Base-by-base conservation (phyloP, 371 early-diverging fungal species). In the Chytridiales sp. region DNA sequence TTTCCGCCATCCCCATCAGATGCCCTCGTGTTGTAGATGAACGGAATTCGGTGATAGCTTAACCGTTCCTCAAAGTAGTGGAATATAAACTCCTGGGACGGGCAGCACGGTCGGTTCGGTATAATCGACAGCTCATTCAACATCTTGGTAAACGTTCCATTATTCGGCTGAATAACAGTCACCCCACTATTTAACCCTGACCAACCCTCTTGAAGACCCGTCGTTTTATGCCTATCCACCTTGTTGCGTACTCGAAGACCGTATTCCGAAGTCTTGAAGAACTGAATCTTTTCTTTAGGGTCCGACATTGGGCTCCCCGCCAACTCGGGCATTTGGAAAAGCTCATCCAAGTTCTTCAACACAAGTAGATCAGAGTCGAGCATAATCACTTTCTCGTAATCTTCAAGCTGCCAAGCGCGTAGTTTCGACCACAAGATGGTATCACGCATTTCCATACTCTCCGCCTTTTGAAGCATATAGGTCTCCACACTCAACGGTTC, bases 41-140 rank as follows among this genome's bases (percentile, higher is more conserved):
- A 19, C 6, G 70, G 67, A 6, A 67, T 32, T 1, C 67, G 40
- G 42, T 42, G 56, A 35, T 43, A 67, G 17, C 32, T 17, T 4
- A 36, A 34, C 8, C 63, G 41, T 51, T 61, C 54, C 36, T 70
- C 67, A 43, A 70, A 70, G 46, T 54, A 70, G 52, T 62, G 53
- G 35, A 41, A 56, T 22, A 70, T 60, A 48, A 70, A 66, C 44
- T 70, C 70, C 44, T 69, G 70, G 2, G 70, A 67, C 2, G 70
- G 70, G 31, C 70, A 70, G 47, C 70, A 70, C n/a, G 70, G 70
- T 27, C 70, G 46, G 48, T 66, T 62, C 2, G 66, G 66, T 15
- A 70, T 31, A 26, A 60, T 65, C 39, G 55, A 43, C 29, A 70
- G 50, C 60, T 67, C 66, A 19, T 53, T 56, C 43, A 66, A 21